Percentiles rank a stretch among this genome's conserved stretches.
Evolutionary conservation across 495 filamentous ascomycete genomes (phyloP).

Genomic region (Penicillium macrosclerotiorum): DNA sequence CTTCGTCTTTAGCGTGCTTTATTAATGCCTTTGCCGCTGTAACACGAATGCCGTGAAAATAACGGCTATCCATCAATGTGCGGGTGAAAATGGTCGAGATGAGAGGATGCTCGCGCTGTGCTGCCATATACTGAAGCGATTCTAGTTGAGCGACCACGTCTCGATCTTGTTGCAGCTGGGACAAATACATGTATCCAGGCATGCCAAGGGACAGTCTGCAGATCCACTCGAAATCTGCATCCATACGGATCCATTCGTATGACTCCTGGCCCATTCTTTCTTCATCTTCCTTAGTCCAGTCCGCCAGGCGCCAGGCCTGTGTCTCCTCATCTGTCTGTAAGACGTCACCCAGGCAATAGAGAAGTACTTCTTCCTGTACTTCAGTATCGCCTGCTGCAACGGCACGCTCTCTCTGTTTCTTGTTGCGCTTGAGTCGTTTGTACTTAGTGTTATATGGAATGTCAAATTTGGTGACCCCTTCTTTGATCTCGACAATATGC

Average conservation of each 20-base stretch:
- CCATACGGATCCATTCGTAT: conserved; percentile 98
- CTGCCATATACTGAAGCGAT: conserved; percentile 61
- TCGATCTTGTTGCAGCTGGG: conserved; percentile 93
- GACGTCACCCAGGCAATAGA: conserved; percentile 93
- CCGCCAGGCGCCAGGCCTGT: conserved; percentile 75
- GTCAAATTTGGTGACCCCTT: conserved; percentile 75
- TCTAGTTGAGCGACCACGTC: conserved; percentile 96
- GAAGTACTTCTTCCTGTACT: conserved; percentile 74
- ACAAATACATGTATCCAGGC: conserved; percentile 95
- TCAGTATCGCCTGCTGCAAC: conserved; percentile 67
- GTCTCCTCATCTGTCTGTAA: conserved; percentile 79
- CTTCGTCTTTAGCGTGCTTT: conserved; percentile 64
- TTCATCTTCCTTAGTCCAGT: conserved; percentile 87
- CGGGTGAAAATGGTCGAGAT: conserved; percentile 82
- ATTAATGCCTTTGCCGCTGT: conserved; percentile 74
- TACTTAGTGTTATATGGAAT: conserved; percentile 99
- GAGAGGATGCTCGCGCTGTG: conserved; percentile 63
- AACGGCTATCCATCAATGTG: conserved; percentile 86
- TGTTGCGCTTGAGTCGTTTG: conserved; percentile 90
- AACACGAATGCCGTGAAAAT: conserved; percentile 88
- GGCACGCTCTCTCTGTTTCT: conserved; percentile 78
- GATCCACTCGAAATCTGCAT: conserved; percentile 98
- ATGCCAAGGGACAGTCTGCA: conserved; percentile 75
- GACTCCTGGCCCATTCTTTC: conserved; percentile 89
- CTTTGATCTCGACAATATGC: conserved; percentile 93